Base-by-base conservation (phyloP, 2,329 filamentous ascomycete genomes). In the Claviceps sp. region DNA sequence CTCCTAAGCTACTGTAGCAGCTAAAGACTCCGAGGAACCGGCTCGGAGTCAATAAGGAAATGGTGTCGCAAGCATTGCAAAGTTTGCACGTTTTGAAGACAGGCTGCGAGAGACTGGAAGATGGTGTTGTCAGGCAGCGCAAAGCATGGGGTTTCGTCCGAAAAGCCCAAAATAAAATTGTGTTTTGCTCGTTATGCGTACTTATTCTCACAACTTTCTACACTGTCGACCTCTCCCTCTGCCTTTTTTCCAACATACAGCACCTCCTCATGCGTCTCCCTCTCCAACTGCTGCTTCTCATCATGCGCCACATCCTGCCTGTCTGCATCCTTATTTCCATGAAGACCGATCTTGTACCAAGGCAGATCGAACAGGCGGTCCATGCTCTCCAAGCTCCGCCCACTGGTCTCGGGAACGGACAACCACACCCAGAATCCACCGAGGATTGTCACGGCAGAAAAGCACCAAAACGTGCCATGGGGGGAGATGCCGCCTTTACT, bases 401-500 rank as follows among this genome's bases (percentile, higher is more conserved):
- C 85, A 0, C 77, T 76, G 0, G 84, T 86, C 72, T 89, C 85
- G 0, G 85, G 86, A 1, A 90, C 75, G 55, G 76, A 84, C 65
- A 87, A 77, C 72, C 75, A 86, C 3, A 85, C 85, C 82, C 84
- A 89, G 3, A 75, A 37, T 3, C 83, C 78, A 30, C 85, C 85
- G 4, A 88, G 45, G 1, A 84, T 57, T 0, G 85, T 89, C 9
- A 89, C 74, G 2, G 74, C 78, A 0, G 77, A 74, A 65, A 89
- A 90, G 69, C 83, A 86, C 77, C 84, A 83, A 71, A 90, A 90
- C 0, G 86, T 89, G 0, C 86, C 86, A 54, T 75, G 78, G 40
- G 74, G 72, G 13, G 65, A 71, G 55, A 81, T 74, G 1, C 77
- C 77, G 2, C 75, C 75, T 1, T 70, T 37, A 0, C 55, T 18